Percentiles rank a stretch among this genome's conserved stretches.
phyloP scores from a whole-genome alignment of 148 eudicot genomes.

The Rhododendron henanense region DNA sequence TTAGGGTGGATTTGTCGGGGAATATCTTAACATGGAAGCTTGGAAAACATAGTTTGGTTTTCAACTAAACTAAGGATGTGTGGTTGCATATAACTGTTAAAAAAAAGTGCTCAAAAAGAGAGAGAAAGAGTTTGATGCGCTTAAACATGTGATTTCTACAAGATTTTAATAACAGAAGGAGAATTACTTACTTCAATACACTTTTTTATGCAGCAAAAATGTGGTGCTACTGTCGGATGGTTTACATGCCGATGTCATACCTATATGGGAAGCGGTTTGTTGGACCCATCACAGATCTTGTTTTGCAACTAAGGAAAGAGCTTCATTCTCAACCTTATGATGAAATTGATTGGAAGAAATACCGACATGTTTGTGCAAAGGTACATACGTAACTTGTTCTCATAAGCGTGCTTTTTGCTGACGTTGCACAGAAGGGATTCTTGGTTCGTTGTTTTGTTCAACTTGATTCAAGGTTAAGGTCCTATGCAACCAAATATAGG shows the following conservation, averaged over 20 bases:
- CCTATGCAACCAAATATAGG: background rate
- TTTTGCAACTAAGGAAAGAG: slow-evolving; percentile 33
- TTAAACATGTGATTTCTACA: background rate
- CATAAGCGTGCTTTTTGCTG: no score
- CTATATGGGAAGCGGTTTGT: slow-evolving; percentile 39
- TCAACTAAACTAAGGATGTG: background rate
- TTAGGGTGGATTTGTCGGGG: background rate
- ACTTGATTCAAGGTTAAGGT: background rate
- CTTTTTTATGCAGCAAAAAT: slow-evolving; percentile 24
- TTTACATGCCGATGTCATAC: slow-evolving; percentile 43
- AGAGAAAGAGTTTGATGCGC: background rate
- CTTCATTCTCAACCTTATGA: slow-evolving; percentile 31
- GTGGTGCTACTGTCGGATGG: slow-evolving; percentile 33
- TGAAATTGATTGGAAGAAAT: slow-evolving; percentile 30
- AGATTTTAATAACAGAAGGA: background rate
- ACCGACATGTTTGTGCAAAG: slow-evolving; percentile 32
- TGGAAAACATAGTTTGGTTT: background rate
- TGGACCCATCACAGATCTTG: slow-evolving; percentile 34
- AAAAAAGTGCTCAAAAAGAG: background rate
- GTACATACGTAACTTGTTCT: background rate
- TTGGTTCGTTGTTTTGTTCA: background rate
- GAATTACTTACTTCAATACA: background rate
- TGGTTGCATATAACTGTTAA: background rate
- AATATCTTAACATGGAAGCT: background rate
- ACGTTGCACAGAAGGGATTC: background rate